Base-by-base conservation (phyloP, 345 rosid genomes). In the Schrenkiella parvula region DNA sequence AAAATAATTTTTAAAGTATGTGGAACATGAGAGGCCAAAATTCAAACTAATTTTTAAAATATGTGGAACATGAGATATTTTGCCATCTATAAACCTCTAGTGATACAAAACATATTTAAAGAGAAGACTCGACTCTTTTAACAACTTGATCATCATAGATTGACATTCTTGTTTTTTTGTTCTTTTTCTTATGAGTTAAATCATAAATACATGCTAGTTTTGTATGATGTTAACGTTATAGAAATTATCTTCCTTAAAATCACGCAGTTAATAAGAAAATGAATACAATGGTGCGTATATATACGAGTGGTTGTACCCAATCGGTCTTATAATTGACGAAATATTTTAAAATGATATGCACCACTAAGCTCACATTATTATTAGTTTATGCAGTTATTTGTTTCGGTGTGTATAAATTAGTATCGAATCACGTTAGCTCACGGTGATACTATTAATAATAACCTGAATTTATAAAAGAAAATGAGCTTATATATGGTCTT, bases 261-360 rank as follows among this genome's bases (percentile, higher is more conserved):
- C 6, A 46, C 17, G 18, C 25, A 28, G 39, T 29, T 29, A 28
- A 39, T 57, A 23, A 25, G 22, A 9, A 65, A 34, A 29, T 34
- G 35, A 58, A 23, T 35, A 52, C 6, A 44, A 32, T 19, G 37
- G 19, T 46, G 59, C 60, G 35, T 38, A 13, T 26, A n/a, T n/a
- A n/a, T 41, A 75, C 62, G 68, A 41, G 73, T 74, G 48, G 78
- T 50, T 74, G 68, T 60, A 68, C 50, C 68, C 73, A 50, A 66
- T 59, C 43, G 28, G 53, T 57, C 58, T 56, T 26, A 66, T 66
- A 66, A 47, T 32, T 38, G 46, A 64, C 43, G 38, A 60, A 58
- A 19, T 31, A 65, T 65, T 11, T 65, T 37, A 38, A 38, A 2
- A 41, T 17, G 38, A 2, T 1, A 42, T 37, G 61, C 48, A 66